phyloP scores from a whole-genome alignment of 164 flowering plant genomes.

The Chloranthus sessilifolius region DNA sequence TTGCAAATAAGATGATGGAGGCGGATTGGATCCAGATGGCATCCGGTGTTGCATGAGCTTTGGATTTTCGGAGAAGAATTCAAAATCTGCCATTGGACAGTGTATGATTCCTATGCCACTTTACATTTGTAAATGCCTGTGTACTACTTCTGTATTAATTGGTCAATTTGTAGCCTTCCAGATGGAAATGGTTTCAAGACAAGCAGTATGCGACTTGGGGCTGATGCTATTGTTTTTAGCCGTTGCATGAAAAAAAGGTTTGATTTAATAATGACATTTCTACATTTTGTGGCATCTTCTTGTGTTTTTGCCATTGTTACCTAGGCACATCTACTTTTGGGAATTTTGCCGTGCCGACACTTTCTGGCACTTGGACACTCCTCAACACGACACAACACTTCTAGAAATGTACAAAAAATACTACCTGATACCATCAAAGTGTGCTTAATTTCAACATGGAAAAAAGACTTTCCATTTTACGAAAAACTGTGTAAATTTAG shows the following conservation, averaged over 20 bases:
- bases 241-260: conserved; percentile 53
- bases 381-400: too few species aligned
- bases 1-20: conserved; percentile 69
- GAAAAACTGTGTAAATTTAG: too few species aligned
- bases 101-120: conserved; percentile 37
- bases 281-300: too few species aligned
- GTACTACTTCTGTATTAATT: conserved; percentile 13
- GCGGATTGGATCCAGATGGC: conserved; percentile 93
- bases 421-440: too few species aligned
- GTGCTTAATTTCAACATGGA: too few species aligned
- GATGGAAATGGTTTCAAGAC: conserved; percentile 99
- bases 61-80: conserved; percentile 88
- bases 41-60: conserved; percentile 88
- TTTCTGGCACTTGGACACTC: too few species aligned
- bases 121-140: background rate
- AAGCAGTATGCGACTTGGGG: conserved; percentile 91
- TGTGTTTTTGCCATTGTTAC: too few species aligned
- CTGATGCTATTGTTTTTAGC: conserved; percentile 87
- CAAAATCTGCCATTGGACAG: conserved; percentile 67
- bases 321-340: too few species aligned
- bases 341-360: too few species aligned
- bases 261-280: conserved; percentile 6
- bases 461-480: too few species aligned
- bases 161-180: conserved; percentile 37
- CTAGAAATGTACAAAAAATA: too few species aligned